Percentiles rank a stretch among this genome's conserved stretches.
These are phyloP conservation scores for Mallotus nudiflorus DNA, from an alignment of 345 rosid species.

Conservation along the genomic window DNA sequence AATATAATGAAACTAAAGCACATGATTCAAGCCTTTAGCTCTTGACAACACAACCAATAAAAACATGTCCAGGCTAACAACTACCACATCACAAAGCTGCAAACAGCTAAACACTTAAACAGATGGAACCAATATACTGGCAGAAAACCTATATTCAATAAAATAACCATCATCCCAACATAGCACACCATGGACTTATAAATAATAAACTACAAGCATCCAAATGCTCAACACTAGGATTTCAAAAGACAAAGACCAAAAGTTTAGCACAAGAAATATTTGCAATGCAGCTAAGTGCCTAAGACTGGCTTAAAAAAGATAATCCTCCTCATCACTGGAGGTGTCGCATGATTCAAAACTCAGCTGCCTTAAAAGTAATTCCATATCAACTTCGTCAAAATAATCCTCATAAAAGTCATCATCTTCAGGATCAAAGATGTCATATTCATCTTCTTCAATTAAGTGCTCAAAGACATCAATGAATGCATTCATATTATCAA, in stretches of 20 bases:
- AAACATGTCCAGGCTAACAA: background rate
- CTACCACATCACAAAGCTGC: background rate
- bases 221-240: slow-evolving; percentile 4
- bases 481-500: slow-evolving; percentile 43
- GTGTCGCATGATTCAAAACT: slow-evolving; percentile 41
- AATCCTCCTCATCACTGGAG: slow-evolving; percentile 53
- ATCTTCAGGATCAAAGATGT: slow-evolving; percentile 46
- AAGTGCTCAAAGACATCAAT: slow-evolving; percentile 50
- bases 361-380: slow-evolving; percentile 47
- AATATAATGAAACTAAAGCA: background rate
- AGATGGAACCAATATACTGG: background rate
- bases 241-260: slow-evolving; percentile 20
- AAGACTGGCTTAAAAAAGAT: slow-evolving; percentile 23
- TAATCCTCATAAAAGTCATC: slow-evolving; percentile 38
- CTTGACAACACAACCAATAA: background rate
- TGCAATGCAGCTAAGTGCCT: slow-evolving; percentile 4
- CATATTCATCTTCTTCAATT: slow-evolving; percentile 48
- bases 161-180: background rate
- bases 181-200: background rate
- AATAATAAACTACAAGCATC: slow-evolving; percentile 18
- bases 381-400: slow-evolving; percentile 52
- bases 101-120: slow-evolving; percentile 1
- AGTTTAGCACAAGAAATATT: slow-evolving; percentile 9
- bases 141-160: background rate
- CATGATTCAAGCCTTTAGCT: background rate